Conservation (phyloP, 164 flowering plant genomes). For the Malania oleifera region DNA sequence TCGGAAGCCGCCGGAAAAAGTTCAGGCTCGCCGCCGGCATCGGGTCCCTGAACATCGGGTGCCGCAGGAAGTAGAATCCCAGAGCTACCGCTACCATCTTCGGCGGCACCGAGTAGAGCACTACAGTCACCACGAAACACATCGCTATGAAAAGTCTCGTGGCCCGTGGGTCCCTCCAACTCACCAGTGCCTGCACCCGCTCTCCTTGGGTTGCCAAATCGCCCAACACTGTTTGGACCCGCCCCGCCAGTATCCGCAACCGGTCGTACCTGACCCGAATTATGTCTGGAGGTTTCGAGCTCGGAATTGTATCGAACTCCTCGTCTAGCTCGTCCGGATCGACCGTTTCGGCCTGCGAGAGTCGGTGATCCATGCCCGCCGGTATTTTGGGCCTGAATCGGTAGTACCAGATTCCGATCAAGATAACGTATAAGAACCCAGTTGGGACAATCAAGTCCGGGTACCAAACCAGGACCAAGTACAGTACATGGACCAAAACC, state of each 20-base stretch:
- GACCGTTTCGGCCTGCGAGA: slow-evolving; percentile 71
- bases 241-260: slow-evolving; percentile 64
- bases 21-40: slow-evolving; percentile 88
- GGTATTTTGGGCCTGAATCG: slow-evolving; percentile 81
- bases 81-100: slow-evolving; percentile 97
- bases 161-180: slow-evolving; percentile 98
- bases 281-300: slow-evolving; percentile 60
- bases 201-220: slow-evolving; percentile 96
- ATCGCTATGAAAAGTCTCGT: slow-evolving; percentile 74
- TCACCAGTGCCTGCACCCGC: slow-evolving; percentile 82
- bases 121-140: slow-evolving; percentile 53
- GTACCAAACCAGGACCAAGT: slow-evolving; percentile 91
- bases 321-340: slow-evolving; percentile 94
- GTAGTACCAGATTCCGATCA: slow-evolving; percentile 89
- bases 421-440: slow-evolving; percentile 58
- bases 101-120: slow-evolving; percentile 70
- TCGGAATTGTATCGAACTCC: slow-evolving; percentile 80
- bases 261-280: slow-evolving; percentile 73
- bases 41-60: slow-evolving; percentile 94
- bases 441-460: slow-evolving; percentile 96
- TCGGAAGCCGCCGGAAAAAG: slow-evolving; percentile 89
- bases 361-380: slow-evolving; percentile 75
- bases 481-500: slow-evolving; percentile 67
- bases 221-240: slow-evolving; percentile 85
- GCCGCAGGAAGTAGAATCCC: slow-evolving; percentile 86